These are phyloP conservation scores for Globisporangium spiculum DNA, from an alignment of 352 stramenopile species.

Conservation along the genomic window DNA sequence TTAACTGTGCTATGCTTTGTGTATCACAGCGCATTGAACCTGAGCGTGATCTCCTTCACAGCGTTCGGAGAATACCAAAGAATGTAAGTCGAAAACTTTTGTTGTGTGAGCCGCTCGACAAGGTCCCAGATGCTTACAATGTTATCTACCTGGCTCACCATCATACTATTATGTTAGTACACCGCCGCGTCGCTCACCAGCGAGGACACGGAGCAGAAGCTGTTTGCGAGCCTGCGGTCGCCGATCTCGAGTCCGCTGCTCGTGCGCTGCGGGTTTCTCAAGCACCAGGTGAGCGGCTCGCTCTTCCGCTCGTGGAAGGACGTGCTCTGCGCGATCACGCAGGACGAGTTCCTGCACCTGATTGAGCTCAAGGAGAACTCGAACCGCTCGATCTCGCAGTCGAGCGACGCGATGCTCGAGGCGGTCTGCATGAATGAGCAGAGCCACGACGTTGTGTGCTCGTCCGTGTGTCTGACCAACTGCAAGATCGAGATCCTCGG, in stretches of 20 bases:
- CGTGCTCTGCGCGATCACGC: slow-evolving; percentile 73
- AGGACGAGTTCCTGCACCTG: slow-evolving; percentile 70
- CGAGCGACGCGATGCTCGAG: slow-evolving; percentile 56
- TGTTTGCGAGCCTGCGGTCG: slow-evolving; percentile 65
- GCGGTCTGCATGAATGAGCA: slow-evolving; percentile 52
- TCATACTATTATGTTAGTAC: slow-evolving; percentile 32
- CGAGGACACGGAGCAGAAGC: slow-evolving; percentile 52
- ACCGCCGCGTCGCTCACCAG: slow-evolving; percentile 62
- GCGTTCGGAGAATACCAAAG: slow-evolving; percentile 78
- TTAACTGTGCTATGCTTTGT: not conserved
- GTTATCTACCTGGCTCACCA: not conserved
- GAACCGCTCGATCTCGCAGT: slow-evolving; percentile 48
- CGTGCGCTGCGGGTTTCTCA: slow-evolving; percentile 73
- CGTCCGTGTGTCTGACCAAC: slow-evolving; percentile 57
- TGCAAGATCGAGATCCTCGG: slow-evolving; percentile 77
- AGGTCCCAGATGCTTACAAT: not conserved
- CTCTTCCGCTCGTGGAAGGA: slow-evolving; percentile 78
- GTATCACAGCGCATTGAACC: slow-evolving; percentile 62
- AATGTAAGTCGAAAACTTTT: slow-evolving; percentile 45
- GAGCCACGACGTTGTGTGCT: slow-evolving; percentile 42
- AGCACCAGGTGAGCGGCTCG: slow-evolving; percentile 67
- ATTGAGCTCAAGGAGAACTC: slow-evolving; percentile 71
- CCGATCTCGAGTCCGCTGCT: slow-evolving; percentile 69
- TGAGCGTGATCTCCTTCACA: slow-evolving; percentile 73
- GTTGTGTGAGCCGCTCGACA: not conserved